Evolutionary conservation across 2,329 filamentous ascomycete genomes (phyloP).

Genomic region (Penicillium hesseltinei): DNA sequence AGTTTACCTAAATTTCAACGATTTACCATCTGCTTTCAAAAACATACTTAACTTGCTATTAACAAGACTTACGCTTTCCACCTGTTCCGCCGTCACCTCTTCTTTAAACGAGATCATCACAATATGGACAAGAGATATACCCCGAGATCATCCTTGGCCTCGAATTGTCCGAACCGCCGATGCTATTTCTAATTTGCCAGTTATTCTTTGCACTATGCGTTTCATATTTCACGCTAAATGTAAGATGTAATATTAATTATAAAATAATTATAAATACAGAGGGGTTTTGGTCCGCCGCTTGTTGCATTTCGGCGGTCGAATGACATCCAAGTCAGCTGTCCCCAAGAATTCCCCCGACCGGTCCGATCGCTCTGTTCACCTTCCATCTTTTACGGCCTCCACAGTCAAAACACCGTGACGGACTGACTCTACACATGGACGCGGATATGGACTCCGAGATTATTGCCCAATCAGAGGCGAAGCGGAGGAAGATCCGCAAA

Average conservation of each 20-base stretch:
- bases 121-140: too few relatives aligned
- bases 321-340: not conserved
- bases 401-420: not conserved
- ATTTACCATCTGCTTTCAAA: too few relatives aligned
- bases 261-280: not conserved
- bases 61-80: too few relatives aligned
- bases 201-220: too few relatives aligned
- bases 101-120: too few relatives aligned
- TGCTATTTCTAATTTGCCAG: too few relatives aligned
- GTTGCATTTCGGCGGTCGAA: not conserved
- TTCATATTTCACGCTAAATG: not conserved
- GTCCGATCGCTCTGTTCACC: not conserved
- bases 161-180: too few relatives aligned
- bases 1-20: too few relatives aligned
- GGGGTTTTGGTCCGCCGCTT: not conserved
- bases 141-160: too few relatives aligned
- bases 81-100: too few relatives aligned
- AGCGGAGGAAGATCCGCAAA: constrained; percentile 9
- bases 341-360: too few relatives aligned
- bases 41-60: too few relatives aligned
- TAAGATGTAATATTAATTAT: not conserved
- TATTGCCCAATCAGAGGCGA: not conserved
- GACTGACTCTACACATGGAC: not conserved
- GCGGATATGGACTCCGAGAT: not conserved
- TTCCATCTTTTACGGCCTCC: not conserved